Evolutionary conservation across 306 rosid genomes (phyloP).

Genomic region (Calophaca sinica): DNA sequence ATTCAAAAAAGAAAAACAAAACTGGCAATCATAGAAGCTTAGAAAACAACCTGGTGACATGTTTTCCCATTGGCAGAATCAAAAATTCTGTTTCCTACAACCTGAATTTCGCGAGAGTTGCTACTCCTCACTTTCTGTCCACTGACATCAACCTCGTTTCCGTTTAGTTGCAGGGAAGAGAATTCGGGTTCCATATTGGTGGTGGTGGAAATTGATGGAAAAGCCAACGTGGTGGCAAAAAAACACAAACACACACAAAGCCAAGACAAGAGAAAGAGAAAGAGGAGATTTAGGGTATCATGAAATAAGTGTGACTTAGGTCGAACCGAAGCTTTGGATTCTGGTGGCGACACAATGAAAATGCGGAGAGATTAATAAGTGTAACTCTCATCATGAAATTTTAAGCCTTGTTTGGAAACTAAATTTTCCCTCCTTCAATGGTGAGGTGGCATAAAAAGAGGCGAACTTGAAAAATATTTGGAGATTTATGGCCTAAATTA

Average conservation of each 20-base stretch:
- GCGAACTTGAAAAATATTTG: too few species aligned
- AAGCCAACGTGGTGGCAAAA: too few species aligned
- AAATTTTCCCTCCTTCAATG: too few species aligned
- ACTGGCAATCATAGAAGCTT: background rate
- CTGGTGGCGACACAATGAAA: background rate
- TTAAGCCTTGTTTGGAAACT: too few species aligned
- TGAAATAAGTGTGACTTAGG: background rate
- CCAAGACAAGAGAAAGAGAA: background rate
- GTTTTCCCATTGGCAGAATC: conserved; percentile 62
- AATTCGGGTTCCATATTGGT: background rate
- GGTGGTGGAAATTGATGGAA: background rate
- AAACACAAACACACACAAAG: too few species aligned
- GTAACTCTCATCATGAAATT: too few species aligned
- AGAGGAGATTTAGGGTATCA: background rate
- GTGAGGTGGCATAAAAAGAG: too few species aligned
- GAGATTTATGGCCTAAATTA: too few species aligned
- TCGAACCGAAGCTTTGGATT: background rate
- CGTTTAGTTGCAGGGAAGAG: background rate
- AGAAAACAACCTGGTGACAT: conserved; percentile 69
- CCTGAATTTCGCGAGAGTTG: conserved; percentile 50
- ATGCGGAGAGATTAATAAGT: background rate
- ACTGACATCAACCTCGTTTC: conserved; percentile 26
- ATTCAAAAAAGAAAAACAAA: too few species aligned
- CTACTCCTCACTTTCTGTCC: too few species aligned
- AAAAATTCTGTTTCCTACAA: conserved; percentile 53